phyloP scores from a whole-genome alignment of 1,284 basidiomycete genomes.

The Chiua sp. region DNA sequence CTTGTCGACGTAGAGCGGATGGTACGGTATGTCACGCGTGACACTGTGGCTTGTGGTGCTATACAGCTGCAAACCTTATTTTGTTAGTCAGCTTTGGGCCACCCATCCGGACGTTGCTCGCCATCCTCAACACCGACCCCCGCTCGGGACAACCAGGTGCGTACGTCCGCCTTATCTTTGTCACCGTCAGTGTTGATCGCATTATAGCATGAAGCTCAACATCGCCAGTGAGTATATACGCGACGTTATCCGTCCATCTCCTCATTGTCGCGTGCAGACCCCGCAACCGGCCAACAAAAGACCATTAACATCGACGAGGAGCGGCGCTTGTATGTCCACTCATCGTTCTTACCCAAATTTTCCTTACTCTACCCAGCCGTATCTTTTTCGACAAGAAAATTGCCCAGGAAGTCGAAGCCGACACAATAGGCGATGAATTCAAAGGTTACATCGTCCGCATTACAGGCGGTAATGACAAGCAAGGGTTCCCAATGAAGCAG shows the following conservation, averaged over 20 bases:
- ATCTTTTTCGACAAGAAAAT: slow-evolving; percentile 98
- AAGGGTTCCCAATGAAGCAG: slow-evolving; percentile 99
- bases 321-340: slow-evolving; percentile 72
- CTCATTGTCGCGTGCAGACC: slow-evolving; percentile 57
- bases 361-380: slow-evolving; percentile 57
- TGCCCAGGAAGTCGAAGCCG: slow-evolving; percentile 92
- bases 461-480: slow-evolving; percentile 97
- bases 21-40: slow-evolving; percentile 39
- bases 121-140: slow-evolving; percentile 38
- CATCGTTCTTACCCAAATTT: no score
- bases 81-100: slow-evolving; percentile 28
- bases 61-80: slow-evolving; percentile 53
- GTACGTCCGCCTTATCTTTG: slow-evolving; percentile 2
- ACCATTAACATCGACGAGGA: slow-evolving; percentile 95
- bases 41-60: slow-evolving; percentile 39
- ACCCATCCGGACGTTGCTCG: slow-evolving; percentile 5
- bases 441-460: slow-evolving; percentile 98
- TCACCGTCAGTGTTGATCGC: slow-evolving; percentile 10
- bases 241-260: background rate
- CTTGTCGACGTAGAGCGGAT: slow-evolving; percentile 11
- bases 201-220: slow-evolving; percentile 91
- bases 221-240: slow-evolving; percentile 79
- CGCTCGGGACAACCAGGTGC: slow-evolving; percentile 45
- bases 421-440: slow-evolving; percentile 95
- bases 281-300: slow-evolving; percentile 98